phyloP scores from a whole-genome alignment of 805 yeast genomes.

The Hanseniaspora jakobsenii region DNA sequence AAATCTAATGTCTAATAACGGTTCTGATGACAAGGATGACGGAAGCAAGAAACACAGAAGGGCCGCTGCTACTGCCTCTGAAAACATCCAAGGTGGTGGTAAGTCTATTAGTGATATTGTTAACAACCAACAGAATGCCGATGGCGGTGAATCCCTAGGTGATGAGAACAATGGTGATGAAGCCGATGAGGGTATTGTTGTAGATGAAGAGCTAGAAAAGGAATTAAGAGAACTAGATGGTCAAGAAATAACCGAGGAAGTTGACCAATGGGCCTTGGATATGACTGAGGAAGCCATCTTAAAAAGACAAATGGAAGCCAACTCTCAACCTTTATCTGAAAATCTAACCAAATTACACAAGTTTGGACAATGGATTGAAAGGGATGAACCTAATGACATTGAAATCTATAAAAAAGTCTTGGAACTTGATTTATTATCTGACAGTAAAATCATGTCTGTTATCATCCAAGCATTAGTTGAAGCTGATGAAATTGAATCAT shows the following conservation, averaged over 20 bases:
- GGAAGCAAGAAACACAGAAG: conserved; percentile 46
- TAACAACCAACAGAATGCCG: conserved; percentile 38
- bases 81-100: conserved; percentile 82
- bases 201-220: conserved; percentile 9
- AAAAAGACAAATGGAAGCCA: conserved; percentile 70
- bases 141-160: conserved; percentile 18
- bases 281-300: conserved; percentile 92
- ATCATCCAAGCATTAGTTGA: conserved; percentile 75
- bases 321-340: conserved; percentile 32
- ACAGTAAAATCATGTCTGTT: conserved; percentile 74
- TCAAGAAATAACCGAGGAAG: conserved; percentile 56
- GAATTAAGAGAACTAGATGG: conserved; percentile 36
- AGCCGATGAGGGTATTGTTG: conserved; percentile 34
- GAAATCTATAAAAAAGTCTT: conserved; percentile 84
- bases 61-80: conserved; percentile 79
- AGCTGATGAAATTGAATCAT: conserved; percentile 51
- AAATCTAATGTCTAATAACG: conserved; percentile 26
- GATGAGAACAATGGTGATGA: conserved; percentile 48
- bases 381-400: conserved; percentile 66
- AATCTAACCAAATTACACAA: conserved; percentile 46
- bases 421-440: conserved; percentile 60
- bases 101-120: conserved; percentile 69
- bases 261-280: conserved; percentile 93
- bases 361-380: conserved; percentile 78
- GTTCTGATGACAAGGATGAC: conserved; percentile 18